Evolutionary conservation across 176 grass and related monocot genomes (phyloP), one percentile per base, ranked within the genome.

Genomic region (Zizania latifolia): DNA sequence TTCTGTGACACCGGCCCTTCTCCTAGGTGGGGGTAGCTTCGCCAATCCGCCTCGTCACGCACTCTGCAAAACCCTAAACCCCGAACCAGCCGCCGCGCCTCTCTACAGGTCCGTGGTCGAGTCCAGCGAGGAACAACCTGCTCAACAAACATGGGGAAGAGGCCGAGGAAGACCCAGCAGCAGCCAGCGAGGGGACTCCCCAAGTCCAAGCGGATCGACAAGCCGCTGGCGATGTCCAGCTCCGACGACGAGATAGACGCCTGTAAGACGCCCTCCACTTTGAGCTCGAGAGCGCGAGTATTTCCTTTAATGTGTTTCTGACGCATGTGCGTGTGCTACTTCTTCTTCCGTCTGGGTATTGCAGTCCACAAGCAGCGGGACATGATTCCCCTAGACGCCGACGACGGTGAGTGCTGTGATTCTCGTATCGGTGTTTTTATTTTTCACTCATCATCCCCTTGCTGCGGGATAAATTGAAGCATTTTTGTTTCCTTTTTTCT

Each of bases 301-400:
- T 48, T 51, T 6, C 7, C 75, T 6, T 40, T 55, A 8, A 22
- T 6, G 17, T 62, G 34, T 1, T 21, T 37, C 66, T 56, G n/a
- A 59, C 59, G 7, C 8, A 1, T 22, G 17, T 41, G 3, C 37
- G n/a, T n/a, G n/a, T n/a, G n/a, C n/a, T n/a, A n/a, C n/a, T n/a
- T n/a, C n/a, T n/a, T 14, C 3, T 84, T 31, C 13, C 54, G 22
- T 33, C 50, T 54, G 77, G 10, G 58, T 72, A 61, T 65, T 37
- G 64, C 88, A 91, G 93, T 98, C 72, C 86, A 94, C 86, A 94
- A 88, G 79, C 89, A 94, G 79, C 82, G 84, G 51, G 91, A 94
- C 56, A 30, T 98, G 39, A 78, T 98, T 46, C 89, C 91, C 53
- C 87, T 98, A 4, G 68, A 99, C 40, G 15, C 65, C 5, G 35